A percentile compares a stretch with the other conserved stretches of the same genome.
phyloP scores from a whole-genome alignment of 2,329 filamentous ascomycete genomes.

The Pestalotiopsis fici region DNA sequence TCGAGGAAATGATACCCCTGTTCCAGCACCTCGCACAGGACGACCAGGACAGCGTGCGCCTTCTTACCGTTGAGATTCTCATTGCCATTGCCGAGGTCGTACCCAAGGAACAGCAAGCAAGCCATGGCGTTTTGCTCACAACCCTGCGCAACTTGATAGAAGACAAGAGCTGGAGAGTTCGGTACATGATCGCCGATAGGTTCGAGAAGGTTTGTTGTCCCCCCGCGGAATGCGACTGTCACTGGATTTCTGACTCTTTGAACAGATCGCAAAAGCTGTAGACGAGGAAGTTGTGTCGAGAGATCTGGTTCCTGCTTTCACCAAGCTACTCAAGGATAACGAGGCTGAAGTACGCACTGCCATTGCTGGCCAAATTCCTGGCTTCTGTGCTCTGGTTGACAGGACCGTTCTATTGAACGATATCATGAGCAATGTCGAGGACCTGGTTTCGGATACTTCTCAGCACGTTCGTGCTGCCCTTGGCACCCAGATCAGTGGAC shows the following conservation, averaged over 20 bases:
- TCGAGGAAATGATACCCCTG: conserved; percentile 98
- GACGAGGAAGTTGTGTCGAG: conserved; percentile 94
- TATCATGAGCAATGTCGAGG: conserved; percentile 95
- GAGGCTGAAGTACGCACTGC: conserved; percentile 97
- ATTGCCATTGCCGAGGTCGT: conserved; percentile 97
- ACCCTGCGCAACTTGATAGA: conserved; percentile 92
- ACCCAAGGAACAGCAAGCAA: conserved; percentile 96
- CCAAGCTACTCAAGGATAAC: conserved; percentile 96
- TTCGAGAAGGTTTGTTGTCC: conserved; percentile 79
- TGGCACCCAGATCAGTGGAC: conserved; percentile 93
- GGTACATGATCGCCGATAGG: conserved; percentile 98
- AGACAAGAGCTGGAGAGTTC: conserved; percentile 98
- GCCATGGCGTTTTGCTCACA: conserved; percentile 89
- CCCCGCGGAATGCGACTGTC: not conserved
- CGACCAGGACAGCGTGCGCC: conserved; percentile 94
- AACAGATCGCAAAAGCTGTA: conserved; percentile 93
- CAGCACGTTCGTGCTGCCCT: conserved; percentile 96
- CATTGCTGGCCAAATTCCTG: conserved; percentile 95
- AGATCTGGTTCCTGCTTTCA: conserved; percentile 94
- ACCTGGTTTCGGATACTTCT: conserved; percentile 91
- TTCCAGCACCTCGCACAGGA: conserved; percentile 97
- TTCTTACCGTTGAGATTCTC: conserved; percentile 94
- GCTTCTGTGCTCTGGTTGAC: conserved; percentile 91
- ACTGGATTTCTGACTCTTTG: not conserved
- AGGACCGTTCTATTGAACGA: conserved; percentile 86